Evolutionary conservation across 768 basidiomycete genomes (phyloP).

Genomic region (Trametes sanguinea): DNA sequence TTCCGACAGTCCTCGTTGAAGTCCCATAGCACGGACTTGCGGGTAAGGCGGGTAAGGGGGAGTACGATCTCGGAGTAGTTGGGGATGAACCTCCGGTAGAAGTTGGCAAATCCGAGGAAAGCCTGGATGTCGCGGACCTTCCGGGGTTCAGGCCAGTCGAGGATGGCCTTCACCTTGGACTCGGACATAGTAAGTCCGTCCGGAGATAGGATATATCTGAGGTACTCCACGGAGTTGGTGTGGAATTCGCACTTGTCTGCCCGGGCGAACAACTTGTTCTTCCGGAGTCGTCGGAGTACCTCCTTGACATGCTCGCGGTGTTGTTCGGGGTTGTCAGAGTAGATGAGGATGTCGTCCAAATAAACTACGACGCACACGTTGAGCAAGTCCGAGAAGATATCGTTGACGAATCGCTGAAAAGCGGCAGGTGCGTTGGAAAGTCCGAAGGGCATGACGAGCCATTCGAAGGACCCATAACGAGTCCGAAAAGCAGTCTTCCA

Average conservation of each 20-base stretch:
- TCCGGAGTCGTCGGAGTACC: conserved; percentile 32
- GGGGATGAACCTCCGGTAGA: conserved; percentile 33
- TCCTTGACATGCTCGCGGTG: conserved; percentile 22
- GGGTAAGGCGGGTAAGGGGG: conserved; percentile 34
- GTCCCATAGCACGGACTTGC: conserved; percentile 28
- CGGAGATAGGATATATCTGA: conserved; percentile 30
- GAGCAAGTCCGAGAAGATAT: conserved; percentile 19
- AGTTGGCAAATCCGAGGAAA: conserved; percentile 37
- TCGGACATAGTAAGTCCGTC: conserved; percentile 39
- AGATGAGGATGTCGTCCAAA: conserved; percentile 23
- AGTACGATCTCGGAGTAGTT: conserved; percentile 37
- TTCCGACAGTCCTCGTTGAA: conserved; percentile 21
- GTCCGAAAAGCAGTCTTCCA: too few species aligned
- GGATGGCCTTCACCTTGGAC: conserved; percentile 40
- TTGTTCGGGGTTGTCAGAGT: conserved; percentile 18
- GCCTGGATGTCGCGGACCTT: conserved; percentile 35
- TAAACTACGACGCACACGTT: conserved; percentile 17
- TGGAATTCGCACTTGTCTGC: conserved; percentile 41
- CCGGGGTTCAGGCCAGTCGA: conserved; percentile 32
- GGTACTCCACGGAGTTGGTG: conserved; percentile 39
- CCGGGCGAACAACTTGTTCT: conserved; percentile 33
- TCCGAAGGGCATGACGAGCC: too few species aligned
- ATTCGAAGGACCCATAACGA: too few species aligned
- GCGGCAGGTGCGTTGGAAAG: too few species aligned
- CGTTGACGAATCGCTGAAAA: too few species aligned